Evolutionary conservation across 2,329 filamentous ascomycete species (phyloP), one percentile per base, ranked within the genome.

Genomic region (Fonsecaea monophora): DNA sequence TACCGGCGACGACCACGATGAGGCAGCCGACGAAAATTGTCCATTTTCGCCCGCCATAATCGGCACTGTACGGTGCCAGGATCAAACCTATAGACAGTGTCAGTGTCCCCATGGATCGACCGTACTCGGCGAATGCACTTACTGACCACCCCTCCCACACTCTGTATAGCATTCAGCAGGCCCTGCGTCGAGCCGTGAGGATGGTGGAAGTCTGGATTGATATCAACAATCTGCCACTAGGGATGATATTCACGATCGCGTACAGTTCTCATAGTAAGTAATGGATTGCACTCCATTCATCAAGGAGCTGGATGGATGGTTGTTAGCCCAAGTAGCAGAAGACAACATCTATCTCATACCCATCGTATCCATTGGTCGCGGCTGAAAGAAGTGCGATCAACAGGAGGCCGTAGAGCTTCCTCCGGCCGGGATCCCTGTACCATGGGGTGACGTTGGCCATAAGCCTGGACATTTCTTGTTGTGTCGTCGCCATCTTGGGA

Each of bases 311-410:
- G 18, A 48, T 25, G 3, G 9, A 15, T 6, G 13, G 13, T 32
- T 2, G 56, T 60, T 60, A 60, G 56, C 4, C 15, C 37, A 60
- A 1, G 18, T 9, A 7, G 8, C 12, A 40, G 4, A 1, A 42
- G 2, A 59, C 10, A 30, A 21, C 13, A 15, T 15, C n/a, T 21
- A 1, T n/a, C 15, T 60, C 56, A 8, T 60, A 60, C 56, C 65
- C 65, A 60, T 68, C 65, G 56, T 68, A 68, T 21, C 65, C 65
- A 56, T 55, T 68, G 9, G 65, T 65, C 18, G 86, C 86, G 32
- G 86, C 87, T 9, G 84, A 85, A 64, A 88, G 78, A 75, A 86
- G 84, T 64, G 88, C 78, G 65, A 87, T 82, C 21, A 81, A 75
- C 67, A 79, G 80, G 73, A 82, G 80, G 54, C 79, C 79, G 73